Base-by-base conservation (phyloP, 2,329 filamentous ascomycete genomes). In the Lojkania enalia region DNA sequence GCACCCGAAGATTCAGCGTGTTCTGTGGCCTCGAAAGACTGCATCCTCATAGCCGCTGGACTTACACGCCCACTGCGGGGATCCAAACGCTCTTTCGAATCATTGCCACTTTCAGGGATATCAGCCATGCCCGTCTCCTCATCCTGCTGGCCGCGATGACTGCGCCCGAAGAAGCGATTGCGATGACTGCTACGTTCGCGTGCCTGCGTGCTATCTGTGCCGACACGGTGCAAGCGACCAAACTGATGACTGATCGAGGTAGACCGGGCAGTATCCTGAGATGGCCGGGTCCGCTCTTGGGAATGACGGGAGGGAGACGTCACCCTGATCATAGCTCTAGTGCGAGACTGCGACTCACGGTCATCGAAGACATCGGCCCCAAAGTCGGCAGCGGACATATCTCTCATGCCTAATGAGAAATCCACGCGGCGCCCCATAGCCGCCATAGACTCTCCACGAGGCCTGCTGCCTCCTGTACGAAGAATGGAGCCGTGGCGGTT, bases 351-450 rank as follows among this genome's bases (percentile, higher is more conserved):
- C 11, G 45, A 53, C 18, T 71, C 63, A 12, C 73, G 75, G 57
- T 84, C 81, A 44, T 84, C 81, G 59, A 83, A 85, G 1, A 87
- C 79, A 57, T 88, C 85, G 35, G 81, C 82, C 48, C 80, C 77
- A 33, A 83, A 71, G 51, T 86, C 83, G 21, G 74, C 75, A 1
- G 79, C 74, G 3, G 77, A 76, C 30, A 85, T 73, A 33, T 79
- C 77, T 23, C 73, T 76, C 78, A 86, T 85, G 20, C 85, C 85
- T 2, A 87, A 74, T 1, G 84, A 87, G 67, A 88, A 88, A 61
- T 88, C 85, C 20, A 87, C 83, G 20, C 83, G 81, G 42, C 81
- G 82, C 25, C 74, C 74, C 73, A 83, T 81, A 7, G 76, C 71
- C 1, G 79, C 75, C 6, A 82, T 68, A 0, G 82, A 81, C 52